Evolutionary conservation across 106 monocot species (phyloP).

Genomic region (Gastrodia elata): DNA sequence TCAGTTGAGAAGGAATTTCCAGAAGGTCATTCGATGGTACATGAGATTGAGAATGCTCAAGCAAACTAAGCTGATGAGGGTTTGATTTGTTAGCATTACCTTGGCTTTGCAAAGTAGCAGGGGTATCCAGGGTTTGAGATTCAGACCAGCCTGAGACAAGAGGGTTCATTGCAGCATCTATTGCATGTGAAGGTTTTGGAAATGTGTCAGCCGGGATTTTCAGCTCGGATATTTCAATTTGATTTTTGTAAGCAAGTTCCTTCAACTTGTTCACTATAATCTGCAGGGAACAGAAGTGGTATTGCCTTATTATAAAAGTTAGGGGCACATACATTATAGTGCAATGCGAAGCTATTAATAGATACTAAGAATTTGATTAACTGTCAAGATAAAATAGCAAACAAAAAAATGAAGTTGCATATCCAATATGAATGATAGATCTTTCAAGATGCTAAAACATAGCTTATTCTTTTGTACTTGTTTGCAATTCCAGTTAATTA

Average conservation of each 20-base stretch:
- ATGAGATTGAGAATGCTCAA: neutral
- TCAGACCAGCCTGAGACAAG: constrained; percentile 5
- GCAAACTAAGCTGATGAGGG: constrained; percentile 12
- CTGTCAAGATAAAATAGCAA: neutral
- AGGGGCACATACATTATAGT: neutral
- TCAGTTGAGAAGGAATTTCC: constrained; percentile 16
- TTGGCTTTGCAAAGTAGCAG: constrained; percentile 17
- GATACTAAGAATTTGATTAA: neutral
- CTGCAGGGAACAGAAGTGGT: constrained; percentile 21
- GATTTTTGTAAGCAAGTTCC: constrained; percentile 43
- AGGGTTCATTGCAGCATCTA: neutral
- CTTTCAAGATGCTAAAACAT: too few relatives aligned
- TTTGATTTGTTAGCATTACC: constrained; percentile 30
- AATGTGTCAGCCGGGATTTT: constrained; percentile 7
- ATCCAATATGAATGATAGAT: neutral
- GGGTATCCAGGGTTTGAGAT: constrained; percentile 9
- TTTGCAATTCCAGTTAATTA: too few relatives aligned
- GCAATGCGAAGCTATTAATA: neutral
- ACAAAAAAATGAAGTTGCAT: neutral
- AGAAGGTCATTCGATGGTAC: constrained; percentile 8
- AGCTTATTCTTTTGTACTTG: too few relatives aligned
- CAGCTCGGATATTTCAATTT: constrained; percentile 34
- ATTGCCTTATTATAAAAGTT: neutral
- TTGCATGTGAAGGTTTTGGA: neutral
- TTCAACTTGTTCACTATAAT: constrained; percentile 39